Evolutionary conservation across 2,329 filamentous ascomycete genomes (phyloP).

Genomic region (Colletotrichum somersetense): DNA sequence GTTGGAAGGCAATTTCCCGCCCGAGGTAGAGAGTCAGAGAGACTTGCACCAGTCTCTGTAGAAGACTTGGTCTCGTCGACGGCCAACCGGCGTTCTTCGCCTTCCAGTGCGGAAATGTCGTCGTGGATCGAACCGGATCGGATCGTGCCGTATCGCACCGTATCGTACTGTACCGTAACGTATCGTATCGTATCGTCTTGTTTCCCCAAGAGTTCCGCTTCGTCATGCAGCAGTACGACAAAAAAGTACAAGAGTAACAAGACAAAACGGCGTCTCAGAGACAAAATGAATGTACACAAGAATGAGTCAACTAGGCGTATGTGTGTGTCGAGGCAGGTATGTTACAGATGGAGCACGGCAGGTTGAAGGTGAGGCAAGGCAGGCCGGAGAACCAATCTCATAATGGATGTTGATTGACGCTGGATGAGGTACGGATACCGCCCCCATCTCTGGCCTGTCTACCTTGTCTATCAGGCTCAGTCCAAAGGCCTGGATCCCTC

Average conservation of each 20-base stretch:
- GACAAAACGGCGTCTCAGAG: background rate
- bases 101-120: background rate
- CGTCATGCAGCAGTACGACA: background rate
- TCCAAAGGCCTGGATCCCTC: slow-evolving; percentile 11
- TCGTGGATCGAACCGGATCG: background rate
- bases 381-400: slow-evolving; percentile 27
- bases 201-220: background rate
- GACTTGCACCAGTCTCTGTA: background rate
- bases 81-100: background rate
- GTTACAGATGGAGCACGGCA: background rate
- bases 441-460: background rate
- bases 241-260: background rate
- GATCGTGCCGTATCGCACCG: background rate
- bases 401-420: slow-evolving; percentile 29
- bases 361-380: slow-evolving; percentile 7
- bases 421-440: slow-evolving; percentile 16
- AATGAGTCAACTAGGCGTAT: background rate
- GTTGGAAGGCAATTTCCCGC: background rate
- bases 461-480: slow-evolving; percentile 18
- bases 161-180: background rate
- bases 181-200: slow-evolving; percentile 7
- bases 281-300: slow-evolving; percentile 11
- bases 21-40: background rate
- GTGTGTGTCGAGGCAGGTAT: slow-evolving; percentile 10
- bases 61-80: background rate